Base-by-base conservation (phyloP, 768 basidiomycete genomes). In the Russula dissimulans region DNA sequence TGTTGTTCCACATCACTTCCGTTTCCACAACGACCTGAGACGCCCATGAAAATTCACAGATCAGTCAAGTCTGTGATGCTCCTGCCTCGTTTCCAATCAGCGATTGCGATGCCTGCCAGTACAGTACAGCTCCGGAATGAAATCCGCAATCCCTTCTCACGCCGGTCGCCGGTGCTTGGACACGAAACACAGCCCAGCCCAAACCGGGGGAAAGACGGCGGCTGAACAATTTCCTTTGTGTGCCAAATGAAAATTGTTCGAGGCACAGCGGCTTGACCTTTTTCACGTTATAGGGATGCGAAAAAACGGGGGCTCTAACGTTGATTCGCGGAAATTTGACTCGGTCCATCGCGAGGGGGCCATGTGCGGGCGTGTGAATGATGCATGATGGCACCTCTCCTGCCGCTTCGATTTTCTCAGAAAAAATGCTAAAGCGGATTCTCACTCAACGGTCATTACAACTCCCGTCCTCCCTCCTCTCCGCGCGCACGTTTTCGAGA, bases 401-500 rank as follows among this genome's bases (percentile, higher is more conserved):
- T 26, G 1, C 22, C 22, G 22, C 22, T 26, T 26, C 22, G 22
- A 26, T 26, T 26, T 26, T 26, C 22, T 26, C 22, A 26, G 22
- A 26, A 26, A 26, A 45, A 38, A 46, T 45, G 34, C 54, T 17
- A 38, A 39, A 11, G 29, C 51, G 34, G n/a, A 45, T 51, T 29
- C 22, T 15, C 36, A 31, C 46, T 38, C 34, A 22, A 57, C 29
- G 47, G 39, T 32, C 22, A 12, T 6, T 32, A 15, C 44, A 18
- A 22, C 3, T 47, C 38, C 10, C 39, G 11, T 36, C 34, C 17
- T 39, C 59, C 15, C 38, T 43, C 22, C 39, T 50, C 29, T 31
- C 59, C 7, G 6, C 46, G 3, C 56, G 55, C 26, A 61, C 54
- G 12, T 73, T 85, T 51, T 79, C 80, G 59, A 70, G 73, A n/a